Evolutionary conservation across 345 rosid genomes (phyloP).

Genomic region (Raphanus sativus): DNA sequence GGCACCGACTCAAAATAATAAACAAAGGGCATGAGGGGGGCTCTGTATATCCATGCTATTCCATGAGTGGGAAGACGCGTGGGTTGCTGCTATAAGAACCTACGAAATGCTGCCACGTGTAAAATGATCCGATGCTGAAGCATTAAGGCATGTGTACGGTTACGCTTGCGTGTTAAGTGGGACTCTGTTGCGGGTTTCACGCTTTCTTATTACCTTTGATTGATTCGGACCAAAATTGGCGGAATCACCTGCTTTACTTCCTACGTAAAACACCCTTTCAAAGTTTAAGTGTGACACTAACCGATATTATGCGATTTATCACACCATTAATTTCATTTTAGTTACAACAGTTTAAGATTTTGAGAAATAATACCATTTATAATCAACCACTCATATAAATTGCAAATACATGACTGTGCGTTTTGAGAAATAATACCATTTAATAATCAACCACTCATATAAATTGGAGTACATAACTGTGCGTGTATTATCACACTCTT

Average conservation of each 20-base stretch:
- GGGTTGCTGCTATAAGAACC: background rate
- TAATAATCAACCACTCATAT: background rate
- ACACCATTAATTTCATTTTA: background rate
- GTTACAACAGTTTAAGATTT: background rate
- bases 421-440: background rate
- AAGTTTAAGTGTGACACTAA: background rate
- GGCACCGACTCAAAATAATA: slow-evolving; percentile 1
- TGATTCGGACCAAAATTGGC: slow-evolving; percentile 12
- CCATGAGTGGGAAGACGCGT: slow-evolving; percentile 32
- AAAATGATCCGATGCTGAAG: slow-evolving; percentile 19
- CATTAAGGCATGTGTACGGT: slow-evolving; percentile 24
- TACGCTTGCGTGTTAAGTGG: slow-evolving; percentile 28
- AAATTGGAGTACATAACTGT: background rate
- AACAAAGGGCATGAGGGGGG: background rate
- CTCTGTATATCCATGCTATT: background rate
- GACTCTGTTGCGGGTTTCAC: background rate
- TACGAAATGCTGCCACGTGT: slow-evolving; percentile 15
- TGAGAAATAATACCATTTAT: background rate
- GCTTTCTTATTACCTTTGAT: background rate
- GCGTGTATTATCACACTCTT: slow-evolving; percentile 21
- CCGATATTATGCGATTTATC: background rate
- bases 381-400: background rate
- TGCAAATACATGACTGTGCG: background rate
- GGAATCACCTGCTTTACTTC: slow-evolving; percentile 32
- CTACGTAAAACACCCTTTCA: background rate